A percentile compares a stretch with the other conserved stretches of the same genome.
These are phyloP conservation scores for Komagataella populi DNA, from an alignment of 805 yeast species.

Conservation along the genomic window DNA sequence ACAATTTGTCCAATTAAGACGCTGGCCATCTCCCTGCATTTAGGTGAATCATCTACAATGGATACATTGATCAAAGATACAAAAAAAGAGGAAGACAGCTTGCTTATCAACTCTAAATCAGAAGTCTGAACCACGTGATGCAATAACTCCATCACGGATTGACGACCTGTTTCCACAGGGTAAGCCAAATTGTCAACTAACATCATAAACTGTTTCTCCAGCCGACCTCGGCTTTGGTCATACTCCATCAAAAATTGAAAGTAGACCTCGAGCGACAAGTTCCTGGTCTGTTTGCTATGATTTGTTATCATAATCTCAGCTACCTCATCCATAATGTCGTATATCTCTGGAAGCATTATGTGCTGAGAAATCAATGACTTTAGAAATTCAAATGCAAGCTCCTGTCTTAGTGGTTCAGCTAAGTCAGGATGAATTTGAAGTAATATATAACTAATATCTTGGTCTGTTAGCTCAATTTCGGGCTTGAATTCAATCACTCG, in stretches of 20 bases:
- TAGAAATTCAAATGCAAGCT: slow-evolving; percentile 74
- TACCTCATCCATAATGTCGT: slow-evolving; percentile 75
- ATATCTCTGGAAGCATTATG: slow-evolving; percentile 73
- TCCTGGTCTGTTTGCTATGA: slow-evolving; percentile 71
- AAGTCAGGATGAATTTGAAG: slow-evolving; percentile 71
- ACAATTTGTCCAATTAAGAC: slow-evolving; percentile 37
- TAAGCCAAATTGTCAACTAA: slow-evolving; percentile 72
- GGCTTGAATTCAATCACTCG: slow-evolving; percentile 57
- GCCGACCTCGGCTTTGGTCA: slow-evolving; percentile 80
- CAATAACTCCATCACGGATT: slow-evolving; percentile 81
- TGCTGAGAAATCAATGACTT: slow-evolving; percentile 66
- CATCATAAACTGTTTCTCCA: slow-evolving; percentile 73
- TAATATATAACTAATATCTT: slow-evolving; percentile 62
- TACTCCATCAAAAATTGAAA: slow-evolving; percentile 84
- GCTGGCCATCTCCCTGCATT: slow-evolving; percentile 77
- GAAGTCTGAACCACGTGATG: slow-evolving; percentile 58
- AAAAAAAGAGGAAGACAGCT: slow-evolving; percentile 64
- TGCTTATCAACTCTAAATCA: slow-evolving; percentile 40
- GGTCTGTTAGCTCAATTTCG: slow-evolving; percentile 50
- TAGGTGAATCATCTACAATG: slow-evolving; percentile 63
- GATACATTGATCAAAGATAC: slow-evolving; percentile 69
- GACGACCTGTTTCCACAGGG: slow-evolving; percentile 76
- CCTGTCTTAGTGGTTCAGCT: slow-evolving; percentile 81
- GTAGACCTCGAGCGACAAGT: slow-evolving; percentile 70
- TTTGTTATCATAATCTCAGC: slow-evolving; percentile 82